Conservation (phyloP, 495 filamentous ascomycete species). For the Xylaria telfairii region DNA sequence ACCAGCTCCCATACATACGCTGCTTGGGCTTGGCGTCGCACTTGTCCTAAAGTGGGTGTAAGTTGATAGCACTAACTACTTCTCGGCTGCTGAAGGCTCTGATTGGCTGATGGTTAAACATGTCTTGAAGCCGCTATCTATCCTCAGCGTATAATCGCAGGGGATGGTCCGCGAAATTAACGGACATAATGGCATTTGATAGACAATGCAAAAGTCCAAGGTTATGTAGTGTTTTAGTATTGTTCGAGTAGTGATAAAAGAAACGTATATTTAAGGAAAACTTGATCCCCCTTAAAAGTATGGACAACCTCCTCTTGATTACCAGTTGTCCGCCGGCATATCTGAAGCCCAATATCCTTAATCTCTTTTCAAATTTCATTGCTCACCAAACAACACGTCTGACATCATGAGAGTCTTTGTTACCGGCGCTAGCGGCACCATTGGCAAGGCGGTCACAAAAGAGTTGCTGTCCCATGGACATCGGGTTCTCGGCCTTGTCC, state of each 20-base stretch:
- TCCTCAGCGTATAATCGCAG: neutral
- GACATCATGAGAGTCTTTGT: slow-evolving; percentile 51
- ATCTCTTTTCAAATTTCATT: neutral
- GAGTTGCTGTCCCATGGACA: slow-evolving; percentile 51
- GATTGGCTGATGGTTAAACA: neutral
- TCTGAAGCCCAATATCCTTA: neutral
- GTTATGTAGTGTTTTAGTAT: neutral
- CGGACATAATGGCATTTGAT: neutral
- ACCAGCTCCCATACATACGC: neutral
- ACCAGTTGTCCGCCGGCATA: neutral
- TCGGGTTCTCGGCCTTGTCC: slow-evolving; percentile 51
- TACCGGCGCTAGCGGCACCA: slow-evolving; percentile 55
- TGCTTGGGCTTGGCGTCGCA: neutral
- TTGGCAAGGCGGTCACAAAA: slow-evolving; percentile 51
- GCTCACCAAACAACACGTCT: neutral
- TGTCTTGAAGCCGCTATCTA: neutral
- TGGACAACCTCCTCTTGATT: neutral
- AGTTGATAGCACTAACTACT: neutral
- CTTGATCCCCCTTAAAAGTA: neutral
- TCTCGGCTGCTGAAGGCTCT: slow-evolving; percentile 4
- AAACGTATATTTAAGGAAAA: neutral
- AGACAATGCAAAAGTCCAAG: neutral
- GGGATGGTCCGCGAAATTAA: neutral
- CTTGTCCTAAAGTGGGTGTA: neutral
- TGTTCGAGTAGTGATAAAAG: neutral